phyloP scores from a whole-genome alignment of 371 early-diverging fungal genomes.

The Haplosporangium sp. region DNA sequence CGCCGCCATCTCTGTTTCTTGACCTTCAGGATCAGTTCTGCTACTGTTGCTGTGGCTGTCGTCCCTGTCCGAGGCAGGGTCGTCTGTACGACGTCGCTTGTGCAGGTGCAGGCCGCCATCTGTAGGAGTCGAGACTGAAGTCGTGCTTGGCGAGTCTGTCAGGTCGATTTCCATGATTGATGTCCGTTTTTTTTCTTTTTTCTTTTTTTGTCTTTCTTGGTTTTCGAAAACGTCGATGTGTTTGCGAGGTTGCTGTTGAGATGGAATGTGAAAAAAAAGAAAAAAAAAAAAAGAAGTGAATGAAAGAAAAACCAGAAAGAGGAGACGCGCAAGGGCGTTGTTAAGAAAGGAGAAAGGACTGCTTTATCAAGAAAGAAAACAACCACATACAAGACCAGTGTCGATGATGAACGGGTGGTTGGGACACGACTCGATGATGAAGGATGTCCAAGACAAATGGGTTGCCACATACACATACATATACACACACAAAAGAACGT shows the following conservation, averaged over 20 bases:
- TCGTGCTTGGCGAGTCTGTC: slow-evolving; percentile 53
- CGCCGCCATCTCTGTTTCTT: slow-evolving; percentile 28
- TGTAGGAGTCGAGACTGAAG: slow-evolving; percentile 49
- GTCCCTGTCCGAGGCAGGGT: slow-evolving; percentile 56
- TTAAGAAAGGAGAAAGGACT: background rate
- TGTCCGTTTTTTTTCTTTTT: background rate
- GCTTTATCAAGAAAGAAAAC: background rate
- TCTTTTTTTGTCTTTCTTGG: too few relatives aligned
- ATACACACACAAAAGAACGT: too few relatives aligned
- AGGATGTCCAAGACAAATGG: too few relatives aligned
- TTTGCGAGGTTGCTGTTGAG: background rate
- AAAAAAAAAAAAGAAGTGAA: slow-evolving; percentile 4
- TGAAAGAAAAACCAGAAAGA: slow-evolving; percentile 4
- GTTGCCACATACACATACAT: too few relatives aligned
- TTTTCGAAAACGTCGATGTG: background rate
- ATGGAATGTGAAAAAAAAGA: background rate
- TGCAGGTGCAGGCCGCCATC: slow-evolving; percentile 53
- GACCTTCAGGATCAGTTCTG: slow-evolving; percentile 36
- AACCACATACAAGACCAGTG: background rate
- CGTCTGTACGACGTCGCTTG: slow-evolving; percentile 58
- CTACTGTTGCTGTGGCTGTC: slow-evolving; percentile 34
- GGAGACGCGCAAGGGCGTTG: background rate
- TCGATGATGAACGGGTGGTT: too few relatives aligned
- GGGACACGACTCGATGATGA: too few relatives aligned
- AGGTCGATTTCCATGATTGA: slow-evolving; percentile 49